Conservation (phyloP, 2,329 filamentous ascomycete genomes). For the Chrysoporthe puriensis region DNA sequence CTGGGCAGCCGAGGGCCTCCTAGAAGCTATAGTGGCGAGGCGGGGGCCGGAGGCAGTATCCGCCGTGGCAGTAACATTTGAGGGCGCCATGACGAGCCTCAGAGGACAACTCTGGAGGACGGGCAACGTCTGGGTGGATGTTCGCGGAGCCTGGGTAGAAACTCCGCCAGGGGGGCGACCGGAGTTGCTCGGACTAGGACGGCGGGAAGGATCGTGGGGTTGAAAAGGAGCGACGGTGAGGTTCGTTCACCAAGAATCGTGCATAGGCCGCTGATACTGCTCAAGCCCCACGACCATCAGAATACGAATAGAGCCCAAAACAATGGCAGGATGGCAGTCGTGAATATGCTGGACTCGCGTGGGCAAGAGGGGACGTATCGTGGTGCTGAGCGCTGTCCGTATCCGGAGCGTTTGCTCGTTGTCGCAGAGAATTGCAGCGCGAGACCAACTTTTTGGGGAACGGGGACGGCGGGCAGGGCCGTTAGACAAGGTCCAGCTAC, state of each 20-base stretch:
- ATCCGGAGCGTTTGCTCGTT: neutral
- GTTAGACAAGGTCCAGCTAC: neutral
- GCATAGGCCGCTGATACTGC: slow-evolving; percentile 6
- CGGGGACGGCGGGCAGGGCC: neutral
- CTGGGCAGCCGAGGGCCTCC: slow-evolving; percentile 14
- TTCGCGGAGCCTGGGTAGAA: slow-evolving; percentile 19
- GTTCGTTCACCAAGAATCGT: slow-evolving; percentile 1
- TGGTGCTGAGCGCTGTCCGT: neutral
- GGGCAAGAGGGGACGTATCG: neutral
- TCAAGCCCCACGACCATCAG: neutral
- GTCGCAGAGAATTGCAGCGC: neutral
- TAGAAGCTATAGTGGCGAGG: slow-evolving; percentile 8
- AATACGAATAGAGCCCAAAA: neutral
- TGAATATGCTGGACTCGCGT: neutral
- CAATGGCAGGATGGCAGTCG: neutral
- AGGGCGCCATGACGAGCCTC: slow-evolving; percentile 23
- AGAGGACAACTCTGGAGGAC: slow-evolving; percentile 7
- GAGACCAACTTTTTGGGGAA: neutral
- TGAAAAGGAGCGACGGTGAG: slow-evolving; percentile 20
- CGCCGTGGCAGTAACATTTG: slow-evolving; percentile 14
- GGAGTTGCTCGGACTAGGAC: slow-evolving; percentile 16
- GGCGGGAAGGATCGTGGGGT: slow-evolving; percentile 14
- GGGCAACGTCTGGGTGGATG: neutral
- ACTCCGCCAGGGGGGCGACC: slow-evolving; percentile 18
- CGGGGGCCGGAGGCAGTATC: neutral